Conservation (phyloP, 129 eudicot species). For the Flaveria bidentis region DNA sequence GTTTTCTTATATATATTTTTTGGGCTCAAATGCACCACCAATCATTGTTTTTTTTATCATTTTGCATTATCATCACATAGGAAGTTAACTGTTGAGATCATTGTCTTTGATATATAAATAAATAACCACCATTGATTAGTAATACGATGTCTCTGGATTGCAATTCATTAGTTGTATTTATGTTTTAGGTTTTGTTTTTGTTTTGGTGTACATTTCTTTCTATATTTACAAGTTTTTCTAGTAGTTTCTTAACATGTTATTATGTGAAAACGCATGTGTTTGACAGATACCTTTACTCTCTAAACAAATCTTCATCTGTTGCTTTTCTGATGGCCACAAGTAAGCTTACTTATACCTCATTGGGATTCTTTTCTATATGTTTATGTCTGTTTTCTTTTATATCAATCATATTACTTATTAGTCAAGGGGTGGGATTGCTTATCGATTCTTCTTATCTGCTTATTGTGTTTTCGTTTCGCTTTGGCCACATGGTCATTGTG, state of each 20-base stretch:
- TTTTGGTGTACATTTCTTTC: too few relatives aligned
- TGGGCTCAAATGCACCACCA: background rate
- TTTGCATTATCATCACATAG: background rate
- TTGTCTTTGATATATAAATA: background rate
- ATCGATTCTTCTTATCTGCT: background rate
- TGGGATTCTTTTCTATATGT: background rate
- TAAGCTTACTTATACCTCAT: conserved; percentile 24
- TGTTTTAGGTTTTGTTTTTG: background rate
- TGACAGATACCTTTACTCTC: conserved; percentile 25
- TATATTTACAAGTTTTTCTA: background rate
- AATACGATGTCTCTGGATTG: background rate
- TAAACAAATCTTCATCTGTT: conserved; percentile 7
- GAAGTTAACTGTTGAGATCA: background rate
- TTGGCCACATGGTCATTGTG: background rate
- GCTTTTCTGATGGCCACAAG: conserved; percentile 37
- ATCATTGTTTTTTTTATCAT: background rate
- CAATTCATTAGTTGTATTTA: background rate
- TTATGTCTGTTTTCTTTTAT: background rate
- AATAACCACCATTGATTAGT: background rate
- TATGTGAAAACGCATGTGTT: background rate
- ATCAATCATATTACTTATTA: conserved; percentile 1
- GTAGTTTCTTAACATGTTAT: background rate
- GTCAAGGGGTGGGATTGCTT: background rate
- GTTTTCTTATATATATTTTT: too few relatives aligned
- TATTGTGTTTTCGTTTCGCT: background rate